Percentiles rank a stretch among this genome's conserved stretches.
phyloP scores from a whole-genome alignment of 768 basidiomycete genomes.

The Termitomyces sp. region DNA sequence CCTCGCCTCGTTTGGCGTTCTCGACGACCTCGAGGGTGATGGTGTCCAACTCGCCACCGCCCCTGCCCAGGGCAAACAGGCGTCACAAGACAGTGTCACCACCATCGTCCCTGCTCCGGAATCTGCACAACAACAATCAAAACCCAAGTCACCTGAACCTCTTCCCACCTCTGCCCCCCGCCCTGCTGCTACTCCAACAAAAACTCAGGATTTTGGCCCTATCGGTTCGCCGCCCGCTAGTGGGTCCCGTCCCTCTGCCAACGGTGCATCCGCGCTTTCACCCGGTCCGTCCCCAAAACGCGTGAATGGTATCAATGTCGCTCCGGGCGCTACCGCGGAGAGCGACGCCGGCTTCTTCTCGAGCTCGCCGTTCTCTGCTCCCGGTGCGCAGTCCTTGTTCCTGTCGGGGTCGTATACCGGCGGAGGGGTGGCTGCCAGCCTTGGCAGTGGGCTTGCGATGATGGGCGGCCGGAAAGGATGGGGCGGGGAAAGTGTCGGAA shows the following conservation, averaged over 20 bases:
- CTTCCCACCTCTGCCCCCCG: slow-evolving; percentile 59
- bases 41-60: slow-evolving; percentile 39
- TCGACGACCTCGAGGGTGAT: slow-evolving; percentile 50
- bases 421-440: slow-evolving; percentile 58
- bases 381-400: slow-evolving; percentile 60
- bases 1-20: slow-evolving; percentile 61
- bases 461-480: slow-evolving; percentile 40
- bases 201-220: slow-evolving; percentile 63
- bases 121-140: slow-evolving; percentile 10
- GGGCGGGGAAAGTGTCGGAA: slow-evolving; percentile 21
- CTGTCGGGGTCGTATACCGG: slow-evolving; percentile 29
- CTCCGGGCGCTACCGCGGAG: slow-evolving; percentile 29
- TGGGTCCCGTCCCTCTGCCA: slow-evolving; percentile 22
- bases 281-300: slow-evolving; percentile 56
- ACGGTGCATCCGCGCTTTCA: slow-evolving; percentile 33
- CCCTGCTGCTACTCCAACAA: slow-evolving; percentile 34
- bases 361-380: slow-evolving; percentile 75
- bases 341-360: slow-evolving; percentile 37
- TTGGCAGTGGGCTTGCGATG: slow-evolving; percentile 51
- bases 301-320: slow-evolving; percentile 25
- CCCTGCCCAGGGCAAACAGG: slow-evolving; percentile 35
- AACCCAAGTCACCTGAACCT: slow-evolving; percentile 40
- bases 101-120: neutral
- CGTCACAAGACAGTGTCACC: slow-evolving; percentile 15
- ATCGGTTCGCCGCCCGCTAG: slow-evolving; percentile 75